Conservation (phyloP, 2,329 filamentous ascomycete species). For the Diplodia corticola region DNA sequence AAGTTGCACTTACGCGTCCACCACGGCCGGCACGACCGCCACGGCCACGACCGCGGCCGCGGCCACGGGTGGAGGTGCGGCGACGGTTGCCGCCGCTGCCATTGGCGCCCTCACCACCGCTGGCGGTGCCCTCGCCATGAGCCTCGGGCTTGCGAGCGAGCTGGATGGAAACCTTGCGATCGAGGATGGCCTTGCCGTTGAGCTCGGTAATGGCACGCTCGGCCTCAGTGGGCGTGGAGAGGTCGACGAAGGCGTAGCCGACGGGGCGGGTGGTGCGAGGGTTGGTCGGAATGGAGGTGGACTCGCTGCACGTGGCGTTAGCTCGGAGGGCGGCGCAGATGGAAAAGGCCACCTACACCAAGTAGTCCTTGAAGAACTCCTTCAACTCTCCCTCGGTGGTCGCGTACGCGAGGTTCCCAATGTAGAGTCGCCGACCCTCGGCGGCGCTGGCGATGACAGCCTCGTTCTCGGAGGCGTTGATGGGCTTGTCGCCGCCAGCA, state of each 20-base stretch:
- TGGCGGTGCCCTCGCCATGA: constrained; percentile 69
- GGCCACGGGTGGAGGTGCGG: constrained; percentile 57
- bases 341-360: constrained; percentile 73
- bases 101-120: constrained; percentile 71
- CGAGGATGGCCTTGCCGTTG: constrained; percentile 94
- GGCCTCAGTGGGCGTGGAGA: constrained; percentile 90
- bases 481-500: constrained; percentile 60
- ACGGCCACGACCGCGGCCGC: constrained; percentile 60
- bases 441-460: constrained; percentile 95
- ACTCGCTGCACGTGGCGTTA: constrained; percentile 67
- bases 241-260: constrained; percentile 98
- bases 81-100: constrained; percentile 55
- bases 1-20: constrained; percentile 65
- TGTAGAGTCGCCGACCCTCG: constrained; percentile 98
- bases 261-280: constrained; percentile 97
- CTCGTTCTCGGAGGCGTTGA: constrained; percentile 76
- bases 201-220: constrained; percentile 94
- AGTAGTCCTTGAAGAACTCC: constrained; percentile 99
- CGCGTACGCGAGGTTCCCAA: constrained; percentile 99
- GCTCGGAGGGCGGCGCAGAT: constrained; percentile 3
- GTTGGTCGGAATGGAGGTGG: constrained; percentile 98
- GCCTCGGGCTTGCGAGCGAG: constrained; percentile 96
- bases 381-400: constrained; percentile 99
- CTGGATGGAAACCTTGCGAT: constrained; percentile 99
- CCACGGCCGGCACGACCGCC: constrained; percentile 62